These are phyloP conservation scores for Camptophora hylomeconis DNA, from an alignment of 2,329 filamentous ascomycete species.

Conservation along the genomic window DNA sequence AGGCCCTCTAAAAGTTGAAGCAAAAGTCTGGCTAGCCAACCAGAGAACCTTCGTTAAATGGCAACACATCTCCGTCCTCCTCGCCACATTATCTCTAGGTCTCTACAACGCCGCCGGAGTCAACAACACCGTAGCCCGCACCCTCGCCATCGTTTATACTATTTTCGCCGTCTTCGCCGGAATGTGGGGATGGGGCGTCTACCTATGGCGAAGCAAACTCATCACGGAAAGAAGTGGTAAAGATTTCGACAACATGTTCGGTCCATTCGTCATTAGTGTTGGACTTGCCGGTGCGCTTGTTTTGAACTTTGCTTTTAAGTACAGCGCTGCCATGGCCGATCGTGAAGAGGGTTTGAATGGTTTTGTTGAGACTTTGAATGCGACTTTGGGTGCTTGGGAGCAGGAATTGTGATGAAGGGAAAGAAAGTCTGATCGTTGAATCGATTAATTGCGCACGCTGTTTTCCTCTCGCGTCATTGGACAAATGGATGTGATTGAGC, in stretches of 20 bases:
- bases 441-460: too few relatives aligned
- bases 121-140: conserved; percentile 58
- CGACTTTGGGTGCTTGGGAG: too few relatives aligned
- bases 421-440: too few relatives aligned
- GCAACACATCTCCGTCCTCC: conserved; percentile 85
- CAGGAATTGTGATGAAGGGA: too few relatives aligned
- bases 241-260: conserved; percentile 82
- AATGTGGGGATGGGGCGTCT: conserved; percentile 76
- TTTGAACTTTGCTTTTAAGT: conserved; percentile 78
- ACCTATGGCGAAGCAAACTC: conserved; percentile 60
- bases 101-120: conserved; percentile 79
- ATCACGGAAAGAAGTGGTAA: conserved; percentile 77
- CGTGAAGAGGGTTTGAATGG: too few relatives aligned
- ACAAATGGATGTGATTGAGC: too few relatives aligned
- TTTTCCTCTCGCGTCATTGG: too few relatives aligned
- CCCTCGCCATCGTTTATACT: conserved; percentile 73
- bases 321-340: conserved; percentile 9
- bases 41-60: conserved; percentile 97
- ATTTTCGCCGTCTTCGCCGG: conserved; percentile 70
- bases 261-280: conserved; percentile 69
- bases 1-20: conserved; percentile 82
- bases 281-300: conserved; percentile 67
- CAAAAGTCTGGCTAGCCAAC: conserved; percentile 97
- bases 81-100: conserved; percentile 70
- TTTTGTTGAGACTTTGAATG: too few relatives aligned